Evolutionary conservation across 2,329 filamentous ascomycete genomes (phyloP).

Genomic region (Penicillium sp.): DNA sequence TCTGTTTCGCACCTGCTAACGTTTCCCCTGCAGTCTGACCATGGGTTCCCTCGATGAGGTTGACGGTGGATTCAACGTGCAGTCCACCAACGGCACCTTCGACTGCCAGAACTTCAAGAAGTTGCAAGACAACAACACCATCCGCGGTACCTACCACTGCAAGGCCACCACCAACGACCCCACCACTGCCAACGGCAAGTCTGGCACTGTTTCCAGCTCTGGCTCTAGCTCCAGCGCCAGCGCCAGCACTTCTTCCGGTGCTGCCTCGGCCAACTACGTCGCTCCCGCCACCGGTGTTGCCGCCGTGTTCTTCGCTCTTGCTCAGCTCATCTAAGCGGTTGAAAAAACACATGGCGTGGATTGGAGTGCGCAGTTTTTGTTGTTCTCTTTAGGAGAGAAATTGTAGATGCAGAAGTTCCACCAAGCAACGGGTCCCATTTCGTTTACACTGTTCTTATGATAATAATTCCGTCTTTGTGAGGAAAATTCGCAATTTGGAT

Average conservation of each 20-base stretch:
- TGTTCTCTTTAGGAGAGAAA: conserved; percentile 28
- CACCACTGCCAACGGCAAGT: conserved; percentile 31
- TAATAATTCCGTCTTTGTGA: conserved; percentile 40
- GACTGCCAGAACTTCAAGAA: conserved; percentile 53
- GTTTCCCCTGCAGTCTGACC: conserved; percentile 52
- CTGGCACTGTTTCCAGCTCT: conserved; percentile 25
- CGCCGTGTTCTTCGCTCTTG: conserved; percentile 42
- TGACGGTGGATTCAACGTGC: conserved; percentile 65
- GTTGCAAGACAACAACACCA: conserved; percentile 35
- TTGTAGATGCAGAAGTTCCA: conserved; percentile 35
- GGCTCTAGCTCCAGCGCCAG: too few relatives aligned
- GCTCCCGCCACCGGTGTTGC: conserved; percentile 40
- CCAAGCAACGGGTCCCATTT: conserved; percentile 33
- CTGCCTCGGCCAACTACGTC: conserved; percentile 33
- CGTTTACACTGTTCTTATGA: conserved; percentile 36
- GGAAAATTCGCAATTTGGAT: conserved; percentile 27
- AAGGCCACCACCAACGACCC: conserved; percentile 34
- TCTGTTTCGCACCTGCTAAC: conserved; percentile 29
- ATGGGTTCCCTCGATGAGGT: conserved; percentile 65
- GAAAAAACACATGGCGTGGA: conserved; percentile 24
- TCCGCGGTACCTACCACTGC: conserved; percentile 48
- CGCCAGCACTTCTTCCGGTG: conserved; percentile 32
- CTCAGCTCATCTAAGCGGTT: conserved; percentile 45
- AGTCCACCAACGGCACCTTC: conserved; percentile 59
- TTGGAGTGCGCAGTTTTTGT: conserved; percentile 21